A percentile compares a stretch with the other conserved stretches of the same genome.
phyloP scores from a whole-genome alignment of 2,329 filamentous ascomycete species.

The Penicillium hesseltinei region DNA sequence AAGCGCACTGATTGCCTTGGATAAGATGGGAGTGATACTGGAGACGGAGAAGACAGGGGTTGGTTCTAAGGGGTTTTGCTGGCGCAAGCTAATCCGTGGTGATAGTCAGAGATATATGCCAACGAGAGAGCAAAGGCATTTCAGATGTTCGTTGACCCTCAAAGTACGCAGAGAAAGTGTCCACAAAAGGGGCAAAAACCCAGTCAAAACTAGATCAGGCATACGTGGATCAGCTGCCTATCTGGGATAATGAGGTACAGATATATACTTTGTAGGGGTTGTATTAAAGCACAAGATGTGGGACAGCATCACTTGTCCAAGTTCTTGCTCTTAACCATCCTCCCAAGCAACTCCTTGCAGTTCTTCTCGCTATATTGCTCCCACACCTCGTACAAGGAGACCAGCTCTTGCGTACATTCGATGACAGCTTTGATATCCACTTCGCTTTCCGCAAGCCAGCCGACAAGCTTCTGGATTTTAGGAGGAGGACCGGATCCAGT shows the following conservation, averaged over 20 bases:
- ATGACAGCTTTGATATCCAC: slow-evolving; percentile 82
- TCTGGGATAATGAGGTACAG: background rate
- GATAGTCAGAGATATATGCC: background rate
- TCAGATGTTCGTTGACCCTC: background rate
- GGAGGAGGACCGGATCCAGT: slow-evolving; percentile 31
- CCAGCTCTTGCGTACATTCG: slow-evolving; percentile 86
- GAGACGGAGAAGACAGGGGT: background rate
- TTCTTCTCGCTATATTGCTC: slow-evolving; percentile 64
- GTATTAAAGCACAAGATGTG: background rate
- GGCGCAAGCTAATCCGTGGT: background rate
- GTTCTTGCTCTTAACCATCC: slow-evolving; percentile 61
- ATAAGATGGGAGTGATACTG: background rate
- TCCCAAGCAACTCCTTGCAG: slow-evolving; percentile 62
- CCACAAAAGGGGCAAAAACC: background rate
- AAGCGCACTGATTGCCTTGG: background rate
- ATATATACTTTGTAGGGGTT: background rate
- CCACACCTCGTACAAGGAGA: slow-evolving; percentile 81
- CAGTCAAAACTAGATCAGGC: background rate
- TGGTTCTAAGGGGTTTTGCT: background rate
- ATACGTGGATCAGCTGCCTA: background rate
- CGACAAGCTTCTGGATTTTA: slow-evolving; percentile 63
- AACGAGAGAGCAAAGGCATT: background rate
- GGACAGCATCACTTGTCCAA: slow-evolving; percentile 51
- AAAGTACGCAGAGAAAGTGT: background rate
- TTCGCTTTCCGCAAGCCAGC: slow-evolving; percentile 81